Base-by-base conservation (phyloP, 306 rosid genomes). In the Dryas drummondii region DNA sequence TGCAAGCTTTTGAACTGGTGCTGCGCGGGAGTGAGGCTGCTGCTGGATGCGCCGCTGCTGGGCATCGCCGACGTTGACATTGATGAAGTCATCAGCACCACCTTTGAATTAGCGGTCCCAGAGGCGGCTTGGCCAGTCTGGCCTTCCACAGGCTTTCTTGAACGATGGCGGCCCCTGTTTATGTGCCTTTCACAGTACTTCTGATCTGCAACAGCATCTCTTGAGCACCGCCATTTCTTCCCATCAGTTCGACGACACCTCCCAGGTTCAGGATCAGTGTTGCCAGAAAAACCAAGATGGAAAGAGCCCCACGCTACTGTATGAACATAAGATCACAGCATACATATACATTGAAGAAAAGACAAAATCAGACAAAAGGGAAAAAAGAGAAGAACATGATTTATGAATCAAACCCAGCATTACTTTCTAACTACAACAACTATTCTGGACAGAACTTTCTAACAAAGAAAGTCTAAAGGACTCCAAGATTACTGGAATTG, bases 71-170 rank as follows among this genome's bases (percentile, higher is more conserved):
- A 54, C 3, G 70, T 62, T 11, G 84, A 57, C 77, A 65, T 41
- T 46, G 82, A 72, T 0, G 88, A 16, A 37, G 72, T 71, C 58
- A 74, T 69, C 17, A 76, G 77, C 57, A 51, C 59, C 68, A 54
- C 82, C 77, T 78, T 78, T 37, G 76, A 68, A 76, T 76, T 78
- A 19, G 74, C 63, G 69, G 75, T 65, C 78, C 82, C 83, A 56
- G 87, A 42, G 78, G 75, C 86, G 15, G 84, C 84, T 16, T 81
- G 86, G 87, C 87, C 90, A 72, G 87, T 76, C 71, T 83, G 86
- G 84, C 86, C 84, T 86, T 86, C 90, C 90, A 86, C 90, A 86
- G 84, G 90, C 90, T 84, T 86, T 84, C 90, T 86, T 86, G 90
- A 87, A 87, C 88, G 88, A 80, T 84, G 88, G 80, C 88, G 88